Conservation (phyloP, 257 asterid genomes). For the Solanum stenotomum region DNA sequence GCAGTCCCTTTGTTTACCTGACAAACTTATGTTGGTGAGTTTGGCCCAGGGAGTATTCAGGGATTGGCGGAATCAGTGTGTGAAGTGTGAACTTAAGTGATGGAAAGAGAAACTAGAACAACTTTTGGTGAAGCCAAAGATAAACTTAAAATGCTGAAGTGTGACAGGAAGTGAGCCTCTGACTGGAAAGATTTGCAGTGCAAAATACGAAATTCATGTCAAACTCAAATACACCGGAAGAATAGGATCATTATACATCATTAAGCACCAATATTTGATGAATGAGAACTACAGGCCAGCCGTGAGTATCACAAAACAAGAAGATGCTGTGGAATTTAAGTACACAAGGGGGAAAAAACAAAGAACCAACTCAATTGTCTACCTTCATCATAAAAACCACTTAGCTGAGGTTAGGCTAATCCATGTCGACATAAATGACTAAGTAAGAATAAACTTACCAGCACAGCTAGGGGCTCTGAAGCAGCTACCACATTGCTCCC, state of each 20-base stretch:
- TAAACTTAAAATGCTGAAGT: background rate
- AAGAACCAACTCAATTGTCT: background rate
- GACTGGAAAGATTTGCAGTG: background rate
- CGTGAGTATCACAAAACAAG: background rate
- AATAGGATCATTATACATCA: background rate
- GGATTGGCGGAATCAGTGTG: background rate
- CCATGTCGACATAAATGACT: background rate
- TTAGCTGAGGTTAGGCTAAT: background rate
- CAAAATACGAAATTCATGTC: background rate
- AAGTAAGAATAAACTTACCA: slow-evolving; percentile 38
- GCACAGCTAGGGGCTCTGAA: slow-evolving; percentile 83
- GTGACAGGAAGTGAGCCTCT: background rate
- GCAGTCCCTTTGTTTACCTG: slow-evolving; percentile 99
- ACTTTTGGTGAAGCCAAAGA: background rate
- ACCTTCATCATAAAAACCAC: background rate
- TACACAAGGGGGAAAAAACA: background rate
- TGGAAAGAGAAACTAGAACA: background rate
- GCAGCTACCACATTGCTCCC: slow-evolving; percentile 77
- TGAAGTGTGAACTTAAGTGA: background rate
- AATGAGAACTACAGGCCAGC: background rate
- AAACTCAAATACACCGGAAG: background rate
- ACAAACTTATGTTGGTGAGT: background rate
- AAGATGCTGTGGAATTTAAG: background rate
- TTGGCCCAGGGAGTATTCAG: background rate
- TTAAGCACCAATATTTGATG: background rate